Base-by-base conservation (phyloP, 2,329 filamentous ascomycete species). In the Fusarium praegraminearum region DNA sequence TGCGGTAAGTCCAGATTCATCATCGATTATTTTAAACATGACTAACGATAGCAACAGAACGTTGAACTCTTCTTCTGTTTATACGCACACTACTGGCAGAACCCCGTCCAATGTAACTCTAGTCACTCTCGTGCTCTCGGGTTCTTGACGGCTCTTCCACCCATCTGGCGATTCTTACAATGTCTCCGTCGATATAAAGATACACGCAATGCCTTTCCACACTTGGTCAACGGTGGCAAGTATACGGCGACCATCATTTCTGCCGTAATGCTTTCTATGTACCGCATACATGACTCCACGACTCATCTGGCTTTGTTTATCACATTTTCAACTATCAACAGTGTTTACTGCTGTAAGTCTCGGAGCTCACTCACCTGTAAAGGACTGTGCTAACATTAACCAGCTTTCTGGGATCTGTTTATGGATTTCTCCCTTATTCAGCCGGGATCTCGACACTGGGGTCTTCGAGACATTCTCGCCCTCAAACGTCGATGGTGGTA, bases 401-500 rank as follows among this genome's bases (percentile, higher is more conserved):
- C 57, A 90, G 89, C 90, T 12, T 86, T 97, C 43, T 99, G 96
- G 96, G 96, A 99, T 77, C 82, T 99, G 3, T 89, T 93, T 69
- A 98, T 98, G 92, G 96, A 99, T 79, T 98, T 96, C 86, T 96
- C 92, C 62, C 85, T 98, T n/a, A 86, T 95, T 5, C 94, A 98
- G 73, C 86, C 91, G 0, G 88, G 90, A 57, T 88, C 92, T 1
- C 86, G 87, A 13, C 84, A 92, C 70, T 86, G 83, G 3, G 85
- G 90, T 50, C 86, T 98, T 13, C 91, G 96, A 9, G 89, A 95
- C 62, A 90, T 92, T 11, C 85, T 96, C 0, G 94, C 91, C 0
- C 91, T 96, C 74, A 95, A 95, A 76, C 85, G 85, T 15, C 84
- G 87, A 5, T 96, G 93, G 91, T 84, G 90, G 43, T 99, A 99